phyloP scores from a whole-genome alignment of 2,329 filamentous ascomycete species.

The Colletotrichum sp. region DNA sequence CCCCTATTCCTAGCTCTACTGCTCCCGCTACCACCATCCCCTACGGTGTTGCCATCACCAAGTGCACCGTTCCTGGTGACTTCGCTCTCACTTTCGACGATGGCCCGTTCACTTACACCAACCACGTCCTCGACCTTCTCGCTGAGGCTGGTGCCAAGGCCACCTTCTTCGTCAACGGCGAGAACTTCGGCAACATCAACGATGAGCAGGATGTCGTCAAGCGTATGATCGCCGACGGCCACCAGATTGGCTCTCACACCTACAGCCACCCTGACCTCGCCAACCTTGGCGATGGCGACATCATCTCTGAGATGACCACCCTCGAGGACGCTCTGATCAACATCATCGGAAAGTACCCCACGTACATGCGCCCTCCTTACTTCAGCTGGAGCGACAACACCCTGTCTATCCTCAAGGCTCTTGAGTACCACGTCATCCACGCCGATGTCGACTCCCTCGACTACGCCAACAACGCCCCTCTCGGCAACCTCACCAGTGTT shows the following conservation, averaged over 20 bases:
- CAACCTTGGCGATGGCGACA: constrained; percentile 33
- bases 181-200: constrained; percentile 41
- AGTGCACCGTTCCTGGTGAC: constrained; percentile 37
- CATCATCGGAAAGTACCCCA: constrained; percentile 45
- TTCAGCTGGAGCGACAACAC: constrained; percentile 26
- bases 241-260: constrained; percentile 43
- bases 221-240: constrained; percentile 45
- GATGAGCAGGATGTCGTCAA: constrained; percentile 46
- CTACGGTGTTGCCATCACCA: constrained; percentile 35
- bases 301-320: constrained; percentile 43
- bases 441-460: constrained; percentile 32
- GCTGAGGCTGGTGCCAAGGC: constrained; percentile 34
- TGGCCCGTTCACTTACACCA: constrained; percentile 48
- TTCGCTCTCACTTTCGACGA: constrained; percentile 54
- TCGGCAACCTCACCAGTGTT: constrained; percentile 34
- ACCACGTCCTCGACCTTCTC: constrained; percentile 43
- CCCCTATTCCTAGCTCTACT: constrained; percentile 27
- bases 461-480: constrained; percentile 23
- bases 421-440: constrained; percentile 16
- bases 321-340: constrained; percentile 50
- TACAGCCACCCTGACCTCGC: constrained; percentile 51
- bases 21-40: constrained; percentile 33
- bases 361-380: constrained; percentile 50
- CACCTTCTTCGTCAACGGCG: constrained; percentile 48
- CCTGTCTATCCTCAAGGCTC: constrained; percentile 16